phyloP scores from a whole-genome alignment of 192 early-diverging fungal genomes.

The Podila clonocystis region DNA sequence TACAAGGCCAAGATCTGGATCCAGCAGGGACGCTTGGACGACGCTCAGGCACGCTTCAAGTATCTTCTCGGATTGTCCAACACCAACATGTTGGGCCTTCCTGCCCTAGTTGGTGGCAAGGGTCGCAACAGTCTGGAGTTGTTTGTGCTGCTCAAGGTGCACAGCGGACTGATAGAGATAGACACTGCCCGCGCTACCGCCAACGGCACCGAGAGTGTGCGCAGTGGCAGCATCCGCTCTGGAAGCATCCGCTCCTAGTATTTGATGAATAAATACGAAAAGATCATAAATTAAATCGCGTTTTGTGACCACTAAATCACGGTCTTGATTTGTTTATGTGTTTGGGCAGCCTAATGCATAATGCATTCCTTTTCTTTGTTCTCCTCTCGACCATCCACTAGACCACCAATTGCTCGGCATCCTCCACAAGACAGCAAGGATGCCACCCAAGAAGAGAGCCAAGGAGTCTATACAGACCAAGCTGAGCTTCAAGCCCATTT shows the following conservation, averaged over 20 bases:
- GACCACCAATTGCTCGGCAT: too few relatives aligned
- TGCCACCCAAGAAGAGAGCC: slow-evolving; percentile 43
- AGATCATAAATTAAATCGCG: too few relatives aligned
- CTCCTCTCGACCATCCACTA: background rate
- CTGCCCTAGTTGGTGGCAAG: slow-evolving; percentile 60
- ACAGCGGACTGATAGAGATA: slow-evolving; percentile 58
- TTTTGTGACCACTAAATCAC: too few relatives aligned
- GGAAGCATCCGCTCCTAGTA: slow-evolving; percentile 35
- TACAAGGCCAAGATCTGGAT: slow-evolving; percentile 66
- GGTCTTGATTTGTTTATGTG: too few relatives aligned
- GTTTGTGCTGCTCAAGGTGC: slow-evolving; percentile 66
- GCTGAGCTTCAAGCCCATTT: slow-evolving; percentile 27
- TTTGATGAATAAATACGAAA: too few relatives aligned
- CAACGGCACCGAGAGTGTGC: background rate
- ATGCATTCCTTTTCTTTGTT: background rate
- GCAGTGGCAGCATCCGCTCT: slow-evolving; percentile 1
- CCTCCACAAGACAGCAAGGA: background rate
- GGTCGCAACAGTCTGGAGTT: slow-evolving; percentile 75
- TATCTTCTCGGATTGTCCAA: slow-evolving; percentile 55
- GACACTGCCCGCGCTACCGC: slow-evolving; percentile 33
- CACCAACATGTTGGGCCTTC: slow-evolving; percentile 49
- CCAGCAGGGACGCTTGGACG: slow-evolving; percentile 44
- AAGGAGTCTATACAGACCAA: slow-evolving; percentile 42
- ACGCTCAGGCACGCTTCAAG: slow-evolving; percentile 61
- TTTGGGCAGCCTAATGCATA: too few relatives aligned